Evolutionary conservation across 2,329 filamentous ascomycete genomes (phyloP), one percentile per base, ranked within the genome.

Genomic region (Thelonectria discophora): DNA sequence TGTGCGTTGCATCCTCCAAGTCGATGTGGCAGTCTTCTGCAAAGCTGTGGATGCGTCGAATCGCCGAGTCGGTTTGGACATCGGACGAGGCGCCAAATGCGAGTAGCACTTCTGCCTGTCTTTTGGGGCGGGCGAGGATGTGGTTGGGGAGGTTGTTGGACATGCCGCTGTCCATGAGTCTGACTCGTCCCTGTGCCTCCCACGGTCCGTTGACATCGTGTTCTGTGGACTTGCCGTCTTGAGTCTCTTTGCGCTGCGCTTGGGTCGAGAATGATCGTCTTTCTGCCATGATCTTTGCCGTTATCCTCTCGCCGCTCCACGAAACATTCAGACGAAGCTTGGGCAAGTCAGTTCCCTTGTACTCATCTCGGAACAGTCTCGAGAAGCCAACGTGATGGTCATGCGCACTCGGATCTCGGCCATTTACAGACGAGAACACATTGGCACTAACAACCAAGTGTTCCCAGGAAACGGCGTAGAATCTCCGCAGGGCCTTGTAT

Each of bases 111-210:
- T 71, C 69, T 1, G 63, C 58, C 0, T 54, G 54, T 21, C 69
- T 43, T 12, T 68, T 67, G 1, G 59, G 39, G 3, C 69, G 57
- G 0, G 61, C 65, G 0, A 71, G 46, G 0, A 70, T 48, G 5
- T 71, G 69, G 1, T 71, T 71, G 0, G 69, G 69, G 0, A 71
- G 60, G 1, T 71, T 71, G 0, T 71, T 71, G 0, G 69, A 70
- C 67, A 71, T 71, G 0, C 69, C 69, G 0, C 64, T 66, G 37
- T 71, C 69, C 65, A 71, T 71, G 0, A 71, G 49, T 0, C 69
- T 48, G 0, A 60, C 63, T 0, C 69, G 62, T 0, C 69, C 69
- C 17, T 71, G 69, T 0, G 69, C 62, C 39, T 71, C 69, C 69
- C 69, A 71, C 0, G 52, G 39, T 0, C 47, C 10, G 1, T 18